Base-by-base conservation (phyloP, 2,329 filamentous ascomycete genomes). In the Ophiostoma australiae region DNA sequence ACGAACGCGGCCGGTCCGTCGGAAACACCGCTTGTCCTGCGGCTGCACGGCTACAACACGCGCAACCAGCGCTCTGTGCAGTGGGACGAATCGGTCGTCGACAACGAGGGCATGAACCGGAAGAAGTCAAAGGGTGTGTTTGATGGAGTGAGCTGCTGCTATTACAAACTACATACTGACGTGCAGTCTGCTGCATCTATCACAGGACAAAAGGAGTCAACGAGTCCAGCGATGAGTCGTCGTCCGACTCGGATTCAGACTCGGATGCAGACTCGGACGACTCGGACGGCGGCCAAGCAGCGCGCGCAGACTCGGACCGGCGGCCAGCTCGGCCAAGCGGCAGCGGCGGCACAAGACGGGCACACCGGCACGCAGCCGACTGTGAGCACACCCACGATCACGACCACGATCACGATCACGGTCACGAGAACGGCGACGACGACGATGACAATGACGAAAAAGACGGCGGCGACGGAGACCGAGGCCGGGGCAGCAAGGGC, bases 171-270 rank as follows among this genome's bases (percentile, higher is more conserved):
- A 23, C 1, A 11, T 23, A 11, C 41, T 68, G 33, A 71, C 70
- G n/a, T 41, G 1, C 73, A 97, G 95, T 98, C n/a, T 99, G 95
- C 85, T 99, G 95, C 80, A 99, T 99, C 80, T 99, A 97, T 82
- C 94, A 97, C 82, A 91, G 91, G 73, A 90, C 93, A 7, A 91
- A 90, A 75, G 87, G 85, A 13, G 89, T 93, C 4, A 93, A 91
- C 78, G 94, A 98, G 79, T 95, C 91, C 41, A 93, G 90, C 75
- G 87, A 89, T 74, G 88, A 90, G 69, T 88, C 86, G 3, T 85
- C 84, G 31, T 89, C 82, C 7, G 83, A 84, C 41, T 82, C 81
- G 3, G 83, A 84, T 63, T 86, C 84, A 0, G 87, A 89, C 72
- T 86, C 85, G n/a, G 75, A 84, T 82, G 69, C 58, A 4, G 78